Percentiles rank a stretch among this genome's conserved stretches.
Conservation (phyloP, 2,329 filamentous ascomycete species). For the Fusarium buharicum region DNA sequence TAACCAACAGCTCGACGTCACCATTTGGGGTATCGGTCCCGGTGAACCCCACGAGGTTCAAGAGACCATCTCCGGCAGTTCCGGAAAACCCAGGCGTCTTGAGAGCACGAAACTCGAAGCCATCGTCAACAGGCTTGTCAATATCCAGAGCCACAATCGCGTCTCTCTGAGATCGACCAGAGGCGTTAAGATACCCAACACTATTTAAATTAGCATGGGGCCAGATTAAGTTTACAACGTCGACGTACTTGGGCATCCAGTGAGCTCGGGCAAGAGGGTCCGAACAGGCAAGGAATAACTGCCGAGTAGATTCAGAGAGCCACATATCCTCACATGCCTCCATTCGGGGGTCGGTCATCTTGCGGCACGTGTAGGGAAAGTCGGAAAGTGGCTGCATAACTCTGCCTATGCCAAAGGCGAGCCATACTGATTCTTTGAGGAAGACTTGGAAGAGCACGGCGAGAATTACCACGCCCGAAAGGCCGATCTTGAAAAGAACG, state of each 20-base stretch:
- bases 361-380: constrained; percentile 43
- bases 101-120: constrained; percentile 41
- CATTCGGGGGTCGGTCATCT: constrained; percentile 26
- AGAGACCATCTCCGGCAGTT: constrained; percentile 46
- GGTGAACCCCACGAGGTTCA: constrained; percentile 47
- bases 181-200: constrained; percentile 40
- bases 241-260: constrained; percentile 39
- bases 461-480: constrained; percentile 14
- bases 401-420: constrained; percentile 36
- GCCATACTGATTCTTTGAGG: constrained; percentile 40
- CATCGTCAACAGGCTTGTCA: constrained; percentile 41
- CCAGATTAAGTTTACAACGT: background rate
- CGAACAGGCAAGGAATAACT: constrained; percentile 42
- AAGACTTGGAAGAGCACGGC: constrained; percentile 41
- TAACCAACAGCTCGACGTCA: constrained; percentile 21
- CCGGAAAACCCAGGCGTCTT: constrained; percentile 46
- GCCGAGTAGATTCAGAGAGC: constrained; percentile 37
- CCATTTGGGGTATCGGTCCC: constrained; percentile 43
- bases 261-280: constrained; percentile 25
- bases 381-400: constrained; percentile 35
- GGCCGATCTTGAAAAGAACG: constrained; percentile 19
- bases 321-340: constrained; percentile 46
- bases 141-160: constrained; percentile 49
- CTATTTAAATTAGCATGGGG: background rate
- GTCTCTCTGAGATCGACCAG: constrained; percentile 47